Conservation (phyloP, 2,329 filamentous ascomycete genomes). For the Colletotrichum sp. region DNA sequence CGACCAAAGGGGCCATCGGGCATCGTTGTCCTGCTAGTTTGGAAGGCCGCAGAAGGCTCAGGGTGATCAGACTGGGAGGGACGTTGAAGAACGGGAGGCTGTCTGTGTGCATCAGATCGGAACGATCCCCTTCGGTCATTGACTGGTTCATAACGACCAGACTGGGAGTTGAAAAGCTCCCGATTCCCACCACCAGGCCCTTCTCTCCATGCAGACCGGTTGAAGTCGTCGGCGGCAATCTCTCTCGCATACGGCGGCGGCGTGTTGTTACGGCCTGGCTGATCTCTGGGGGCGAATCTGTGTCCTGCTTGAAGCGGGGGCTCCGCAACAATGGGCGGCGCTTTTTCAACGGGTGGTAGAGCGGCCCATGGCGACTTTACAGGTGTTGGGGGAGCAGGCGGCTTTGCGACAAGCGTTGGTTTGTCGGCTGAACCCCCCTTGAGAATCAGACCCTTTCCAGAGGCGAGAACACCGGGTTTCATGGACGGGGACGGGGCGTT, state of each 20-base stretch:
- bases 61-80: slow-evolving; percentile 68
- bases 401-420: slow-evolving; percentile 75
- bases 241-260: slow-evolving; percentile 69
- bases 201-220: slow-evolving; percentile 80
- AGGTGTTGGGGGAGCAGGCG: slow-evolving; percentile 68
- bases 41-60: slow-evolving; percentile 86
- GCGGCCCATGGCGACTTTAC: slow-evolving; percentile 92
- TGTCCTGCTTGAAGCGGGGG: slow-evolving; percentile 38
- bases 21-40: slow-evolving; percentile 68
- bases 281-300: slow-evolving; percentile 10
- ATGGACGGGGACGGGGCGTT: slow-evolving; percentile 41
- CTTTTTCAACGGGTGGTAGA: slow-evolving; percentile 83
- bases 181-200: slow-evolving; percentile 64
- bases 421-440: slow-evolving; percentile 71
- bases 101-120: slow-evolving; percentile 69
- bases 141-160: slow-evolving; percentile 90
- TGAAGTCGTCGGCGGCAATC: slow-evolving; percentile 94
- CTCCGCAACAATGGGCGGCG: slow-evolving; percentile 71
- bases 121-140: slow-evolving; percentile 74
- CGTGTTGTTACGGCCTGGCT: slow-evolving; percentile 55
- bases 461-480: slow-evolving; percentile 51
- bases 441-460: slow-evolving; percentile 66
- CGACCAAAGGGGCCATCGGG: slow-evolving; percentile 74
- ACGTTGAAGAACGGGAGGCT: slow-evolving; percentile 81
- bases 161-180: slow-evolving; percentile 94